These are phyloP conservation scores for Cyclotella atomus DNA, from an alignment of 108 stramenopile species.

Conservation along the genomic window DNA sequence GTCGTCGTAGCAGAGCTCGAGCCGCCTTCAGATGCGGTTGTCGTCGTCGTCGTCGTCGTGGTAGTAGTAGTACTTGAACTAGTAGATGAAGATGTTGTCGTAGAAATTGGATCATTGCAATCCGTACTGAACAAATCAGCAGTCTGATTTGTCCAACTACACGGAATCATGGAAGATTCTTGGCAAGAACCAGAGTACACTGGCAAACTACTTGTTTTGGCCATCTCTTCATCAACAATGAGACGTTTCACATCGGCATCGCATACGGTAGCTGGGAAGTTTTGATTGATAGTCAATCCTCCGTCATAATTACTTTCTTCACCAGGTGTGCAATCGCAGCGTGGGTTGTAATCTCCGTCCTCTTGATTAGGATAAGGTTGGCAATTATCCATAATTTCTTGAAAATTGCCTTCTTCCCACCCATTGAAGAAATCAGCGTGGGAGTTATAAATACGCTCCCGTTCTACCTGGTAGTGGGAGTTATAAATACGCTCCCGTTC, in stretches of 20 bases:
- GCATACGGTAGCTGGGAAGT: constrained; percentile 16
- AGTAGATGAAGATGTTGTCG: background rate
- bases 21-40: background rate
- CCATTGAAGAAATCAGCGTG: constrained; percentile 33
- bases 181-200: constrained; percentile 5
- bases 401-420: constrained; percentile 31
- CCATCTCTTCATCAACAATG: constrained; percentile 34
- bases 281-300: constrained; percentile 14
- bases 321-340: constrained; percentile 25
- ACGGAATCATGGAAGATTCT: background rate
- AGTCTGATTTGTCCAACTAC: constrained; percentile 7
- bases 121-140: constrained; percentile 14
- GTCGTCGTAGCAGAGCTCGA: background rate
- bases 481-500: too few relatives aligned
- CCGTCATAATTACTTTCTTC: constrained; percentile 12
- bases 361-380: constrained; percentile 2
- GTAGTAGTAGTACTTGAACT: constrained; percentile 1
- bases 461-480: background rate
- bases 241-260: constrained; percentile 28
- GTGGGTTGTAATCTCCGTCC: constrained; percentile 28
- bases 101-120: constrained; percentile 10
- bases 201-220: background rate
- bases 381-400: constrained; percentile 41
- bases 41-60: too few relatives aligned
- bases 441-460: background rate